Evolutionary conservation across 164 flowering plant genomes (phyloP).

Genomic region (Nelumbo lutea): DNA sequence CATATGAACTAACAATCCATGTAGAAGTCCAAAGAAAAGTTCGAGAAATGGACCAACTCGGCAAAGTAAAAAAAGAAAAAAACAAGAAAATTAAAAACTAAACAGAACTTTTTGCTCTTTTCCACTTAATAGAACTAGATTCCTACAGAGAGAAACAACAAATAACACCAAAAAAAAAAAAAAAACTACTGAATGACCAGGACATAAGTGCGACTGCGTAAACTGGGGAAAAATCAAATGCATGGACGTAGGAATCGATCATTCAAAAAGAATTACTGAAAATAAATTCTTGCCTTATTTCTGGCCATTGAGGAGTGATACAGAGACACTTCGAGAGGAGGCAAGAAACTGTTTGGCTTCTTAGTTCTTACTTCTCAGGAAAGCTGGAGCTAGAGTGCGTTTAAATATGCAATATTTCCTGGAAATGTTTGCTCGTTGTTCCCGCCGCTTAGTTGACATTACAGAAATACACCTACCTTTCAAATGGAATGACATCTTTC

Average conservation of each 20-base stretch:
- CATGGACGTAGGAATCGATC: neutral
- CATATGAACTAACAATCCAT: neutral
- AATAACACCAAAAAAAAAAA: neutral
- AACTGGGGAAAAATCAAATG: neutral
- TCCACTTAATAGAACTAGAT: neutral
- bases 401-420: no score
- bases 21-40: neutral
- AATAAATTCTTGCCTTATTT: constrained; percentile 25
- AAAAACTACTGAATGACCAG: neutral
- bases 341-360: no score
- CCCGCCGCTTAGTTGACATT: no score
- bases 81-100: neutral
- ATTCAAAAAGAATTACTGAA: neutral
- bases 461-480: no score
- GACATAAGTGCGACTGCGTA: neutral
- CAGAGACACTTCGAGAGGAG: neutral
- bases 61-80: neutral
- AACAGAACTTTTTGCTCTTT: neutral
- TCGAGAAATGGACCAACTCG: neutral
- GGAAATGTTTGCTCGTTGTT: no score
- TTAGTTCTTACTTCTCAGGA: neutral
- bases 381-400: neutral
- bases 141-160: neutral
- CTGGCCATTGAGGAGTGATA: constrained; percentile 32
- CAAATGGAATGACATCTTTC: no score